These are phyloP conservation scores for Colletotrichum neosansevieriae DNA, from an alignment of 2,329 filamentous ascomycete genomes.

Conservation along the genomic window DNA sequence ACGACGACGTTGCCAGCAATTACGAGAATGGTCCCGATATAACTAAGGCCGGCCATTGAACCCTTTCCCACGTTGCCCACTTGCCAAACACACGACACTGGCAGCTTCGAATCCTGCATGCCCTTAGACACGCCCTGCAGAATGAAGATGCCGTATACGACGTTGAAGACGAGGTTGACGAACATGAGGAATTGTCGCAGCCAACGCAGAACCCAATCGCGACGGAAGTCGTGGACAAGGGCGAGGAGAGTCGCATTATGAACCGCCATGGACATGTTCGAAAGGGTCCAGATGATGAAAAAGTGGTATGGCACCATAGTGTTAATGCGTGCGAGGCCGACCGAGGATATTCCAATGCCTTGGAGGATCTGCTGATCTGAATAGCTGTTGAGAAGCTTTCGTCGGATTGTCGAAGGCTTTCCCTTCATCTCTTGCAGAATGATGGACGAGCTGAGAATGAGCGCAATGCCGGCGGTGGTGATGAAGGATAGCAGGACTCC, in stretches of 20 bases:
- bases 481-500: constrained; percentile 75
- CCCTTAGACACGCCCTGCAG: constrained; percentile 66
- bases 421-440: constrained; percentile 65
- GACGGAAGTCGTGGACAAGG: constrained; percentile 73
- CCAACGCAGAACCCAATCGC: constrained; percentile 76
- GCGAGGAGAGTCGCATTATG: constrained; percentile 75
- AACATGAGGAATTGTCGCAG: constrained; percentile 75
- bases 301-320: constrained; percentile 76
- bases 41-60: constrained; percentile 57
- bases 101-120: constrained; percentile 64
- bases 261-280: constrained; percentile 72
- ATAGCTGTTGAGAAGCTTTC: constrained; percentile 74
- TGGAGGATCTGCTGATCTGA: constrained; percentile 77
- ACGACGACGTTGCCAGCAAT: constrained; percentile 70
- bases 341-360: constrained; percentile 75
- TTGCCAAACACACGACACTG: constrained; percentile 72
- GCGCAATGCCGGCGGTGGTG: constrained; percentile 69
- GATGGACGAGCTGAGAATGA: constrained; percentile 67
- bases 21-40: constrained; percentile 71
- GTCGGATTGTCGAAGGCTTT: constrained; percentile 64
- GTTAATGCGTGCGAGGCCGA: constrained; percentile 71
- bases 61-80: constrained; percentile 50
- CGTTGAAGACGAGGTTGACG: constrained; percentile 70
- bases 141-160: constrained; percentile 67
- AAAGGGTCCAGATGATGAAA: constrained; percentile 78